Conservation (phyloP, 345 rosid species). For the Dovyalis caffra region DNA sequence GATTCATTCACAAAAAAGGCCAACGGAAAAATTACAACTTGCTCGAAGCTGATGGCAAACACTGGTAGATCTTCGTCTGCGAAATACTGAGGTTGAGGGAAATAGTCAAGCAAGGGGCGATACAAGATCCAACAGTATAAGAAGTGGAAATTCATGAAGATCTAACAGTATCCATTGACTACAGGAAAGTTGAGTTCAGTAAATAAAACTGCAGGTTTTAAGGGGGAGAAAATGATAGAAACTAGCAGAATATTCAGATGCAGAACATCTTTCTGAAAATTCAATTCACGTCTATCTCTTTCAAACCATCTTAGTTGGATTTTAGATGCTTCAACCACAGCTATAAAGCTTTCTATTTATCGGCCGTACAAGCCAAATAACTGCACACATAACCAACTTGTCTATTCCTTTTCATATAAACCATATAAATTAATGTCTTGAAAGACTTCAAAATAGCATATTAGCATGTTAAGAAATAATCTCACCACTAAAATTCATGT, state of each 20-base stretch:
- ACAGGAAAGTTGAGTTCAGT: neutral
- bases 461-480: neutral
- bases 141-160: neutral
- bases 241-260: too few species aligned
- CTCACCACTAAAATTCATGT: neutral
- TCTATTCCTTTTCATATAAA: neutral
- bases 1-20: neutral
- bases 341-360: neutral
- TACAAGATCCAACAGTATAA: too few species aligned
- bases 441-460: neutral
- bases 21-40: neutral
- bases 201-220: too few species aligned
- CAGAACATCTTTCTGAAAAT: neutral
- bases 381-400: neutral
- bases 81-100: neutral
- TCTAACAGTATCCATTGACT: neutral
- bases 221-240: too few species aligned
- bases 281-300: neutral
- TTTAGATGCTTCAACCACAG: neutral
- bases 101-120: neutral
- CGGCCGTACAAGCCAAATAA: neutral
- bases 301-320: neutral
- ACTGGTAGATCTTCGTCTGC: neutral
- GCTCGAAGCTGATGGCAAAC: neutral
- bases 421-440: neutral